phyloP scores from a whole-genome alignment of 2,329 filamentous ascomycete genomes.

The Aspergillus sp. region DNA sequence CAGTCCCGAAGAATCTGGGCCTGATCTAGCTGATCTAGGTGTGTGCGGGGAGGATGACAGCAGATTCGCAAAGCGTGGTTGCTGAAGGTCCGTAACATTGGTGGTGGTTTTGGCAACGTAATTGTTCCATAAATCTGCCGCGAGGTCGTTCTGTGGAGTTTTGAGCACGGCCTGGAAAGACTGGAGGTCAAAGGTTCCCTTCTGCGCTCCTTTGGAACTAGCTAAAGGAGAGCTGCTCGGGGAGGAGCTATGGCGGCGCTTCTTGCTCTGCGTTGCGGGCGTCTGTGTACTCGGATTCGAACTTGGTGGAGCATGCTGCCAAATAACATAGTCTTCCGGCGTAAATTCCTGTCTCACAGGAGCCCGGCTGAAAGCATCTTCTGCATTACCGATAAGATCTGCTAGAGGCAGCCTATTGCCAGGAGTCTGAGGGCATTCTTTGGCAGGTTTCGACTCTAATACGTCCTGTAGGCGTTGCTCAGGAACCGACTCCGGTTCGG shows the following conservation, averaged over 20 bases:
- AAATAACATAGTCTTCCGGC: slow-evolving; percentile 65
- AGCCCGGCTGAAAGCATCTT: slow-evolving; percentile 58
- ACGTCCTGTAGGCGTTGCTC: slow-evolving; percentile 25
- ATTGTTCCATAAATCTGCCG: slow-evolving; percentile 76
- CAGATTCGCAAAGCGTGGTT: slow-evolving; percentile 66
- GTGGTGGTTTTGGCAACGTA: slow-evolving; percentile 63
- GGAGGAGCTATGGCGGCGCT: slow-evolving; percentile 75
- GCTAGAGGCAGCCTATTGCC: slow-evolving; percentile 62
- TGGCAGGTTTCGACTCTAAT: slow-evolving; percentile 34
- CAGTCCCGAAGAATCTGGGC: slow-evolving; percentile 55
- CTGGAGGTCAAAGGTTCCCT: slow-evolving; percentile 60
- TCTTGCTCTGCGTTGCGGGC: slow-evolving; percentile 56
- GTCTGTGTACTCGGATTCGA: slow-evolving; percentile 50
- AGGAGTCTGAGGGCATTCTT: slow-evolving; percentile 61
- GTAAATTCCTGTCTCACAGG: slow-evolving; percentile 53
- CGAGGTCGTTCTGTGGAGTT: slow-evolving; percentile 73
- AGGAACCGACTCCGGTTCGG: slow-evolving; percentile 25
- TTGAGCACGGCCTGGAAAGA: slow-evolving; percentile 63
- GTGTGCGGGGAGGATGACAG: slow-evolving; percentile 74
- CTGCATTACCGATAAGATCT: slow-evolving; percentile 64
- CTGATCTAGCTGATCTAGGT: slow-evolving; percentile 51
- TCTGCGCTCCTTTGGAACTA: slow-evolving; percentile 42
- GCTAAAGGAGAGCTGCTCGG: slow-evolving; percentile 69
- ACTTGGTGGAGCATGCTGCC: slow-evolving; percentile 56
- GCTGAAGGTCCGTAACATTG: slow-evolving; percentile 53